Conservation (phyloP, 495 filamentous ascomycete species). For the Oidiodendron maius region DNA sequence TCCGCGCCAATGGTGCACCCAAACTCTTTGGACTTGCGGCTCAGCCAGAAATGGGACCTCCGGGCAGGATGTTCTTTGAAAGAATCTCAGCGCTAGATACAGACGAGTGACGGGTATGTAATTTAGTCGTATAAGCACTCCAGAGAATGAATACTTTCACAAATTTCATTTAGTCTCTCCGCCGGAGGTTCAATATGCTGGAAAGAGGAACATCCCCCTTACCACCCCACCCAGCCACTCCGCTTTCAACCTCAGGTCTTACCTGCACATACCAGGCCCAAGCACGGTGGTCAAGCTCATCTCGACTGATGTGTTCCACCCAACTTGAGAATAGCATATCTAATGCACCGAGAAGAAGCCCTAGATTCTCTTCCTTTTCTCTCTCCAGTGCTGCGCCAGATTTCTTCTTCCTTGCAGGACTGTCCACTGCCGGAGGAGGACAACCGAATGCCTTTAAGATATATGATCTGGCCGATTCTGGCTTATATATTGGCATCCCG, state of each 20-base stretch:
- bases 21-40: conserved; percentile 4
- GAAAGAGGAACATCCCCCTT: conserved; percentile 62
- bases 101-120: background rate
- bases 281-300: conserved; percentile 66
- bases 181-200: conserved; percentile 58
- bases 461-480: conserved; percentile 56
- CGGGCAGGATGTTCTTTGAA: conserved; percentile 18
- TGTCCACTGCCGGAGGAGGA: conserved; percentile 18
- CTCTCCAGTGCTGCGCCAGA: conserved; percentile 35
- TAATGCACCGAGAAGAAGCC: conserved; percentile 57
- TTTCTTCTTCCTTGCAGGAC: conserved; percentile 31
- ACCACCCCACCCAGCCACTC: conserved; percentile 73
- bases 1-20: conserved; percentile 6
- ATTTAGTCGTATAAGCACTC: background rate
- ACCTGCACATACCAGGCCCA: conserved; percentile 79
- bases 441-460: conserved; percentile 54
- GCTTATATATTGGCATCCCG: conserved; percentile 57
- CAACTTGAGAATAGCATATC: conserved; percentile 67
- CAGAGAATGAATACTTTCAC: background rate
- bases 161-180: conserved; percentile 22
- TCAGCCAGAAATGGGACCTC: conserved; percentile 9
- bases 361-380: conserved; percentile 62
- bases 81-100: conserved; percentile 4
- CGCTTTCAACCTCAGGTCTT: conserved; percentile 64
- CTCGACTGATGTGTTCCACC: conserved; percentile 45